Base-by-base conservation (phyloP, 164 flowering plant genomes). In the Berberis thunbergii region DNA sequence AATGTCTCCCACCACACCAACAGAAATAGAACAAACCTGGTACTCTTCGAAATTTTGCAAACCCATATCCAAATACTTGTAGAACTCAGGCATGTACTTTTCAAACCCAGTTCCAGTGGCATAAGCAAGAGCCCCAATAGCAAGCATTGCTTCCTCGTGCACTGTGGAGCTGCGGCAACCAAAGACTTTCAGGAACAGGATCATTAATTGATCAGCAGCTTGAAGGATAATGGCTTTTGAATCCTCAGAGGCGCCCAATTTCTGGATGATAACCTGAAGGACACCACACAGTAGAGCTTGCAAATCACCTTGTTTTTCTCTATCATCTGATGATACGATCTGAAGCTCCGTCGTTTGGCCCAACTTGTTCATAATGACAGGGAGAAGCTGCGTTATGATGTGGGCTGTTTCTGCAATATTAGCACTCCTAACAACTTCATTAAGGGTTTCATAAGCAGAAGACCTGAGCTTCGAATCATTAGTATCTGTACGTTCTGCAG, bases 141-240 rank as follows among this genome's bases (percentile, higher is more conserved):
- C 92, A 68, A 89, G 96, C 96, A 89, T 86, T 2, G 91, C 93
- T 74, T 89, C 96, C 70, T 89, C 93, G 62, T 89, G 91, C 54
- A 89, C 96, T 10, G 91, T 85, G 13, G 93, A 79, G 66, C 93
- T 85, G 57, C 84, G 85, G 72, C 96, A 89, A 40, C 73, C 85
- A 77, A 89, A 85, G 49, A 89, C 89, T 61, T 68, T 80, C 26
- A 89, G 86, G 69, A 89, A 84, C 69, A 82, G 62, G 2, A 79
- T 13, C 96, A 89, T 89, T 40, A 89, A 80, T 66, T 81, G 85
- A 71, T 89, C 93, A 26, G 88, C 85, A 13, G 70, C 69, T 73
- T 87, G 89, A 45, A 84, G 80, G 6, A 89, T 72, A 4, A 80
- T 60, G 44, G 77, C 44, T 69, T 80, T 85, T 11, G 91, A 83